phyloP scores from a whole-genome alignment of 2,329 filamentous ascomycete species.

The Calonectria hawksworthii region DNA sequence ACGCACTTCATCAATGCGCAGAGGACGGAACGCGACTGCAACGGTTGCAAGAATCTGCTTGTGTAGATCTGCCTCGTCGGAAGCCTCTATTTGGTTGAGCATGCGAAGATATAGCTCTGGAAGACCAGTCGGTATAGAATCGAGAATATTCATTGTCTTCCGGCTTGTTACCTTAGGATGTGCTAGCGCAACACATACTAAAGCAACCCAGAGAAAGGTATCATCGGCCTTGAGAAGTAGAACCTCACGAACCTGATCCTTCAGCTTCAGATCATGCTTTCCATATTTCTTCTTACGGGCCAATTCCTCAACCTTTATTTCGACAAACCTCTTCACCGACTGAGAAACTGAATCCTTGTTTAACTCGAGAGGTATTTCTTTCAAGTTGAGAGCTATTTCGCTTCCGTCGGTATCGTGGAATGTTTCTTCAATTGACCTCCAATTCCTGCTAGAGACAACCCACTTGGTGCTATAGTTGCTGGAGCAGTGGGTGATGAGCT shows the following conservation, averaged over 20 bases:
- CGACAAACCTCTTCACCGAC: slow-evolving; percentile 54
- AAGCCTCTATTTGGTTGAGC: slow-evolving; percentile 49
- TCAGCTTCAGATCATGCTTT: neutral
- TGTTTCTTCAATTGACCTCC: slow-evolving; percentile 52
- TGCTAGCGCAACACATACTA: slow-evolving; percentile 37
- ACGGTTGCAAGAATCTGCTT: slow-evolving; percentile 50
- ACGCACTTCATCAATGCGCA: slow-evolving; percentile 53
- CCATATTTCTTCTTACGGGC: neutral
- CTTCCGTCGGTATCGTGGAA: slow-evolving; percentile 30
- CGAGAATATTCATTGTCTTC: slow-evolving; percentile 26
- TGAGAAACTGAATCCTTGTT: slow-evolving; percentile 50
- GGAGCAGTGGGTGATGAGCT: neutral
- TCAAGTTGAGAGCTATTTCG: slow-evolving; percentile 54
- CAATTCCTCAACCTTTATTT: slow-evolving; percentile 17
- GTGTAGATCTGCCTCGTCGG: slow-evolving; percentile 48
- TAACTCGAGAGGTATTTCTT: slow-evolving; percentile 54
- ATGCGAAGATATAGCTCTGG: slow-evolving; percentile 55
- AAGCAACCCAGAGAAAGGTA: slow-evolving; percentile 50
- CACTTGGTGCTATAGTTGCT: neutral
- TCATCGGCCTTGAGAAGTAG: slow-evolving; percentile 50
- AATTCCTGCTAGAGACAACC: slow-evolving; percentile 22
- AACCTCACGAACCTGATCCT: slow-evolving; percentile 23
- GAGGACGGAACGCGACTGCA: slow-evolving; percentile 51
- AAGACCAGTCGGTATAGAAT: slow-evolving; percentile 51
- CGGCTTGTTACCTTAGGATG: neutral